phyloP scores from a whole-genome alignment of 1,139 yeast species.

The Yamadazyma siamensis region DNA sequence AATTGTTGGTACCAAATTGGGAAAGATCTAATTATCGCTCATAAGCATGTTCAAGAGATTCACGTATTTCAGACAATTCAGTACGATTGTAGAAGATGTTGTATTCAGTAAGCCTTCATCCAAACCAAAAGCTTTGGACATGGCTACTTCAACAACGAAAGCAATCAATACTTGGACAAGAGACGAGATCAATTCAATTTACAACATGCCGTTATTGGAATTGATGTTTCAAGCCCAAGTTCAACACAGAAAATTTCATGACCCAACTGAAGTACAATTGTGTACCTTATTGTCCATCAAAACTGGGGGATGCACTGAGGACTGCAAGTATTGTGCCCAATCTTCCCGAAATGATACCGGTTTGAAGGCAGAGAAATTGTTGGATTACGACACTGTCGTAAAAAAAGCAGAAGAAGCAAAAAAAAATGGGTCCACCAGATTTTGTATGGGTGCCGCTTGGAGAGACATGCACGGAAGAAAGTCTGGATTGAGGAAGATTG shows the following conservation, averaged over 20 bases:
- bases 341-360: slow-evolving; percentile 69
- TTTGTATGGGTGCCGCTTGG: slow-evolving; percentile 90
- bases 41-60: not conserved
- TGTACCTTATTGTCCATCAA: slow-evolving; percentile 75
- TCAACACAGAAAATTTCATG: slow-evolving; percentile 65
- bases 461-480: slow-evolving; percentile 80
- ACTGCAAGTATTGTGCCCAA: slow-evolving; percentile 79
- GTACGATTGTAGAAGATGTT: not conserved
- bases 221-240: slow-evolving; percentile 58
- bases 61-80: not conserved
- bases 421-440: slow-evolving; percentile 68
- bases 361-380: slow-evolving; percentile 61
- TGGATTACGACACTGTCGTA: slow-evolving; percentile 58
- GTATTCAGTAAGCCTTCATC: too few species aligned
- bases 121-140: not conserved
- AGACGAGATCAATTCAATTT: slow-evolving; percentile 55
- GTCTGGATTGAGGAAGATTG: slow-evolving; percentile 58
- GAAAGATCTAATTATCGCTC: not conserved
- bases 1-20: not conserved
- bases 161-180: slow-evolving; percentile 46
- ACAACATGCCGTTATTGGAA: slow-evolving; percentile 64
- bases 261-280: slow-evolving; percentile 68
- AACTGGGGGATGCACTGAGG: slow-evolving; percentile 80
- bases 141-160: not conserved
- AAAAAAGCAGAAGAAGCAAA: slow-evolving; percentile 65